phyloP scores from a whole-genome alignment of 2,329 filamentous ascomycete species.

The Fusarium continuum region DNA sequence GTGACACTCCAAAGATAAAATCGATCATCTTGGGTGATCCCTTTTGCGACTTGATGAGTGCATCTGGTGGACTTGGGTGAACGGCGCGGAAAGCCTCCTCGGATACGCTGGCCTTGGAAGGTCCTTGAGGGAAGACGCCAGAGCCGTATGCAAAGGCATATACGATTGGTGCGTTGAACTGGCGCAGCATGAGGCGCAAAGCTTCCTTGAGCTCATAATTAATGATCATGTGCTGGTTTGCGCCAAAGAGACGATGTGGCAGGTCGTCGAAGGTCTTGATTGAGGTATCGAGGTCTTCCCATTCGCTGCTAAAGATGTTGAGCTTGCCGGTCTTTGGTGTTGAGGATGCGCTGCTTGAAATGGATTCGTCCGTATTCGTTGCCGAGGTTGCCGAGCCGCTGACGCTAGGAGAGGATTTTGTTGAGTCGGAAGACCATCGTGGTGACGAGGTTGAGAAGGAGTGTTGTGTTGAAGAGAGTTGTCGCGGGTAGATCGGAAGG shows the following conservation, averaged over 20 bases:
- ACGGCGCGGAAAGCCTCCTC: conserved; percentile 69
- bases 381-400: conserved; percentile 15
- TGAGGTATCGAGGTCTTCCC: conserved; percentile 55
- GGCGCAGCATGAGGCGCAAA: conserved; percentile 84
- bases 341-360: conserved; percentile 28
- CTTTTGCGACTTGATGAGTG: conserved; percentile 85
- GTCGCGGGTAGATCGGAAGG: conserved; percentile 11
- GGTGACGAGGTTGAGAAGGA: background rate
- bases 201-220: conserved; percentile 96
- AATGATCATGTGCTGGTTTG: conserved; percentile 96
- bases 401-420: conserved; percentile 1
- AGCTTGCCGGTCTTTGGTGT: conserved; percentile 44
- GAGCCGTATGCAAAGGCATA: conserved; percentile 98
- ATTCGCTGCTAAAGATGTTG: conserved; percentile 53
- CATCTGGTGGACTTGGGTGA: conserved; percentile 83
- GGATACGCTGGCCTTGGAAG: conserved; percentile 61
- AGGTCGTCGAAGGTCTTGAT: conserved; percentile 57
- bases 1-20: conserved; percentile 95
- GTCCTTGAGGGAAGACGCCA: conserved; percentile 88
- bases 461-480: conserved; percentile 7
- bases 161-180: conserved; percentile 91
- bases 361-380: conserved; percentile 7
- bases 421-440: conserved; percentile 39
- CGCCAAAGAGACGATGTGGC: conserved; percentile 73
- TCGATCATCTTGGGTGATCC: conserved; percentile 96